A percentile compares a stretch with the other conserved stretches of the same genome.
Evolutionary conservation across 2,329 filamentous ascomycete species (phyloP).

Genomic region (Paecilomyces niveus): DNA sequence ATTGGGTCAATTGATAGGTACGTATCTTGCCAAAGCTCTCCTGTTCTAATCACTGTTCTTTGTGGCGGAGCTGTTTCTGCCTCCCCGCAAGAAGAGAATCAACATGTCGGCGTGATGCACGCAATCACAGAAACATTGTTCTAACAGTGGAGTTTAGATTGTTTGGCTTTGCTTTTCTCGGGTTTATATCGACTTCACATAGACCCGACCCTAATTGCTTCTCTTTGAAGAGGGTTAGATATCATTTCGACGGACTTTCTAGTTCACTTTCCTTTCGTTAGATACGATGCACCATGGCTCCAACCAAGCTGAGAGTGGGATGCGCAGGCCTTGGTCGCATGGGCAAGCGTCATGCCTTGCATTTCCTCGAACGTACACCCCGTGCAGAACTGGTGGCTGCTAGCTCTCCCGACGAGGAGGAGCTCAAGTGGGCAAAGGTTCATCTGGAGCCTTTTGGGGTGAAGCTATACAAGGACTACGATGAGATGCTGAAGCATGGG

Average conservation of each 20-base stretch:
- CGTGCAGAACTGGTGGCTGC: slow-evolving; percentile 34
- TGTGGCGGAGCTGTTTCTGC: neutral
- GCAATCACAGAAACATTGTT: neutral
- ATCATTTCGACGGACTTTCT: neutral
- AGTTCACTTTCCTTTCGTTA: neutral
- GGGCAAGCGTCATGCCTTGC: slow-evolving; percentile 30
- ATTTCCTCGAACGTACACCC: slow-evolving; percentile 29
- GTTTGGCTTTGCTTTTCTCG: neutral
- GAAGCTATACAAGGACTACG: slow-evolving; percentile 41
- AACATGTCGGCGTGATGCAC: neutral
- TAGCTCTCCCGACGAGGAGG: slow-evolving; percentile 27
- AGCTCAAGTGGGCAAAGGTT: slow-evolving; percentile 37
- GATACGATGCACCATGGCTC: slow-evolving; percentile 1
- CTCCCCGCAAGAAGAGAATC: neutral
- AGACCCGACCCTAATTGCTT: neutral
- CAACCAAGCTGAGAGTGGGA: slow-evolving; percentile 5
- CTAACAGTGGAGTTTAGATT: neutral
- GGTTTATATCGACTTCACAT: neutral
- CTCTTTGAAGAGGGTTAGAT: neutral
- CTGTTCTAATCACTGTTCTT: neutral
- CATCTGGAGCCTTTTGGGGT: slow-evolving; percentile 41
- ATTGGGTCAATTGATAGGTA: neutral
- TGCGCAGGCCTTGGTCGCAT: slow-evolving; percentile 8
- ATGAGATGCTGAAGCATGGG: slow-evolving; percentile 44
- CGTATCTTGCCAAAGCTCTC: neutral